These are phyloP conservation scores for Cystobasidium pallidum DNA, from an alignment of 1,284 basidiomycete species.

Conservation along the genomic window DNA sequence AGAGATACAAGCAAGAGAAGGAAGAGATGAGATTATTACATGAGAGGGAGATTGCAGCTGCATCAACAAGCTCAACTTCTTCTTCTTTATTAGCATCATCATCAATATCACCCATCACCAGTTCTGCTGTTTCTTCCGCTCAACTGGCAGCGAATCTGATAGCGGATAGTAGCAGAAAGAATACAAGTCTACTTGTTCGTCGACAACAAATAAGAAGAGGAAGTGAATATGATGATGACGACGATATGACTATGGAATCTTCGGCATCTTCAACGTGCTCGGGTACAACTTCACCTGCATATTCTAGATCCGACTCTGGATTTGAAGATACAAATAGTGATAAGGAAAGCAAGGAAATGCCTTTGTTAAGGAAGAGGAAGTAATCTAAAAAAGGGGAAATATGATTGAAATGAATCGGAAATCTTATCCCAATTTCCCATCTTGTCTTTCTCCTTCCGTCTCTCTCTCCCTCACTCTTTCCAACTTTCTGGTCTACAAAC, in stretches of 20 bases:
- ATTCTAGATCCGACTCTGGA: conserved; percentile 24
- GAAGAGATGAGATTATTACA: conserved; percentile 27
- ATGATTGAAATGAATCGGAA: too few species aligned
- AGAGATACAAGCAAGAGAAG: conserved; percentile 35
- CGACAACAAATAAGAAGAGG: background rate
- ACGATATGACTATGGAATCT: background rate
- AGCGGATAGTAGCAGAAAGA: background rate
- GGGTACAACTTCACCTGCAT: conserved; percentile 11
- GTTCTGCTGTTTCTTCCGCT: conserved; percentile 1
- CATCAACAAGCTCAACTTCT: too few species aligned
- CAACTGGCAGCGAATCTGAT: background rate
- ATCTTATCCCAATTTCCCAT: too few species aligned
- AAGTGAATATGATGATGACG: conserved; percentile 1
- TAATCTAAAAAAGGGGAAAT: too few species aligned
- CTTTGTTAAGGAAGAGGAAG: conserved; percentile 5
- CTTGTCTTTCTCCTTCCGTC: too few species aligned
- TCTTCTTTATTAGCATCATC: too few species aligned
- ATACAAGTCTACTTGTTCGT: too few species aligned
- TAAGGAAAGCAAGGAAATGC: conserved; percentile 9
- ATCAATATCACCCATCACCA: too few species aligned
- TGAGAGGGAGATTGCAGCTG: background rate
- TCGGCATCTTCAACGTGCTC: background rate
- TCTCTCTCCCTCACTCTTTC: too few species aligned
- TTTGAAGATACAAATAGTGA: conserved; percentile 26
- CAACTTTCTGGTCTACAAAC: too few species aligned